A percentile compares a stretch with the other conserved stretches of the same genome.
Conservation (phyloP, 345 rosid genomes). For the Chamaenerion angustifolium region DNA sequence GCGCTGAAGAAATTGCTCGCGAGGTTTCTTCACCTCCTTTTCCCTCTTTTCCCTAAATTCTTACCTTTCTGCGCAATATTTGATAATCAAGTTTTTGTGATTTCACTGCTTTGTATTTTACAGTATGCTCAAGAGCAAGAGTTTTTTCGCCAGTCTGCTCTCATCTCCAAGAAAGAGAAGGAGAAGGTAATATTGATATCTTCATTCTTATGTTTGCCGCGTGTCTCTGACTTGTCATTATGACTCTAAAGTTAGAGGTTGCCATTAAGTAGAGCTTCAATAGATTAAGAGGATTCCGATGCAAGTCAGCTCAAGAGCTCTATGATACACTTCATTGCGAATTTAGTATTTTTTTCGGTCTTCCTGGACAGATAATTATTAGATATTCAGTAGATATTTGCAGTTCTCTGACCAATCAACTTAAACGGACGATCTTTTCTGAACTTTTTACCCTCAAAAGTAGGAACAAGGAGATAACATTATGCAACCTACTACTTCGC, state of each 20-base stretch:
- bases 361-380: no score
- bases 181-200: constrained; percentile 41
- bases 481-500: no score
- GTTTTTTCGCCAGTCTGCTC: constrained; percentile 89
- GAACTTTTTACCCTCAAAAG: no score
- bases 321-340: no score
- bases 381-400: no score
- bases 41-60: background rate
- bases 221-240: background rate
- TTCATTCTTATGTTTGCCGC: background rate
- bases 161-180: constrained; percentile 84
- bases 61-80: constrained; percentile 3
- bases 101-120: background rate
- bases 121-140: constrained; percentile 97
- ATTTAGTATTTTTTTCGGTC: no score
- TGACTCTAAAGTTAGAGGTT: background rate
- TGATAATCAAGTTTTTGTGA: background rate
- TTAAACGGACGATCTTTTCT: no score
- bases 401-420: no score
- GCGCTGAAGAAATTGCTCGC: constrained; percentile 76
- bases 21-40: constrained; percentile 30
- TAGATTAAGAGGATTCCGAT: no score
- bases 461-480: no score
- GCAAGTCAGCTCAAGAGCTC: no score
- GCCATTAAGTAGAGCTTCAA: no score